phyloP scores from a whole-genome alignment of 345 rosid genomes.

The Rhodamnia argentea region DNA sequence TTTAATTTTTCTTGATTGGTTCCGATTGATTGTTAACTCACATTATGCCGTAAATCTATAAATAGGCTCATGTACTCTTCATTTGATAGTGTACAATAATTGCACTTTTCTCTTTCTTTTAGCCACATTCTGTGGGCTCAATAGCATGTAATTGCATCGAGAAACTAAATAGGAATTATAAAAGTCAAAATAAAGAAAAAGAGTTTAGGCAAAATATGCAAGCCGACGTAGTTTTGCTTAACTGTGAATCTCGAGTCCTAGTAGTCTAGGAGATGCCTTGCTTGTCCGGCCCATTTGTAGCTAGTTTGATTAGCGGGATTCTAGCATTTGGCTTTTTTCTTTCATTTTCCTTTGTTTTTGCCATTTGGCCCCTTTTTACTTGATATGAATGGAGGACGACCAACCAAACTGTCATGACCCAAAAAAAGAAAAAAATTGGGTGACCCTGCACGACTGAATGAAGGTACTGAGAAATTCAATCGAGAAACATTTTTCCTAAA shows the following conservation, averaged over 20 bases:
- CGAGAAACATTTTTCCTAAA: not conserved
- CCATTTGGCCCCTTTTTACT: not conserved
- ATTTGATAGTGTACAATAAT: too few relatives aligned
- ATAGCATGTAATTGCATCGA: slow-evolving; percentile 21
- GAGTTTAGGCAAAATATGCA: not conserved
- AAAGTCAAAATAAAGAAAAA: not conserved
- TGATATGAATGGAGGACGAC: not conserved
- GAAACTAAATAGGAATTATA: not conserved
- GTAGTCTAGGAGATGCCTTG: not conserved
- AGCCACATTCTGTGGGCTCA: slow-evolving; percentile 31
- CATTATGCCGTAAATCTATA: too few relatives aligned
- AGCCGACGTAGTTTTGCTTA: not conserved
- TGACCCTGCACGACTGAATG: not conserved
- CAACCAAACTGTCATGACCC: too few relatives aligned
- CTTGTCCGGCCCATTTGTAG: not conserved
- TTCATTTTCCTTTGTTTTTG: not conserved
- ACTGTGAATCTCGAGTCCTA: not conserved
- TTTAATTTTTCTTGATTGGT: too few relatives aligned
- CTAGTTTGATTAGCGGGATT: not conserved
- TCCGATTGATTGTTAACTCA: too few relatives aligned
- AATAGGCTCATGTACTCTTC: not conserved
- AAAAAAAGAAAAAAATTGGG: too few relatives aligned
- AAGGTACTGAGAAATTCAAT: not conserved
- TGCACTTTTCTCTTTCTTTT: not conserved
- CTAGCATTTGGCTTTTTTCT: not conserved